These are phyloP conservation scores for Pyricularia pennisetigena DNA, from an alignment of 2,329 filamentous ascomycete genomes.

Conservation along the genomic window DNA sequence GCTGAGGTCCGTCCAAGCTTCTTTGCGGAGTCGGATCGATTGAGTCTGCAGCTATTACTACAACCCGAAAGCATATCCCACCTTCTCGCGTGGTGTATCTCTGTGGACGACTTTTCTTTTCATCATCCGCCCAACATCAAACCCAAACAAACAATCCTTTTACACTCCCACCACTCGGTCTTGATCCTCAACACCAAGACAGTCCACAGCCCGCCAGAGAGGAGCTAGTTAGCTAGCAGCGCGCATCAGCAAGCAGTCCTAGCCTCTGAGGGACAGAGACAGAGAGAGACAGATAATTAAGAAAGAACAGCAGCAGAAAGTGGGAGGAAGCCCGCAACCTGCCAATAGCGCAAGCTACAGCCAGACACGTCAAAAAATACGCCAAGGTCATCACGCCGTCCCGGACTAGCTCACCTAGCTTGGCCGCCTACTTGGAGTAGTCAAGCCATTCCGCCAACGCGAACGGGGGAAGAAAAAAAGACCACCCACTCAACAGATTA, in stretches of 20 bases:
- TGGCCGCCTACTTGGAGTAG: background rate
- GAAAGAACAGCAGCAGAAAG: background rate
- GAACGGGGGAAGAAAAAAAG: background rate
- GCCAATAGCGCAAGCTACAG: background rate
- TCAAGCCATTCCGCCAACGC: background rate
- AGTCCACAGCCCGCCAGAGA: background rate
- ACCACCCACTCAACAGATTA: background rate
- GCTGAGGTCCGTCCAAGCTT: background rate
- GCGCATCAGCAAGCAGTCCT: background rate
- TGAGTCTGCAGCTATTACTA: background rate
- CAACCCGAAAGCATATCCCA: background rate
- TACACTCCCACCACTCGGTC: background rate
- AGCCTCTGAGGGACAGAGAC: background rate
- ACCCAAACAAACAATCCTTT: background rate
- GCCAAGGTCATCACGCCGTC: background rate
- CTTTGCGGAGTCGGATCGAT: background rate
- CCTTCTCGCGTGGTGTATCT: background rate
- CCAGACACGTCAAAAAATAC: background rate
- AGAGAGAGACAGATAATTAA: background rate
- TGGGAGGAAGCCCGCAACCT: background rate
- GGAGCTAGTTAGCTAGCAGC: background rate
- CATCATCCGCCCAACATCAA: background rate
- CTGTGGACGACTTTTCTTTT: background rate
- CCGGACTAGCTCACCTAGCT: background rate
- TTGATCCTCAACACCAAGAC: background rate